Evolutionary conservation across 768 basidiomycete species (phyloP).

Genomic region (Rhizopogon roseolus): DNA sequence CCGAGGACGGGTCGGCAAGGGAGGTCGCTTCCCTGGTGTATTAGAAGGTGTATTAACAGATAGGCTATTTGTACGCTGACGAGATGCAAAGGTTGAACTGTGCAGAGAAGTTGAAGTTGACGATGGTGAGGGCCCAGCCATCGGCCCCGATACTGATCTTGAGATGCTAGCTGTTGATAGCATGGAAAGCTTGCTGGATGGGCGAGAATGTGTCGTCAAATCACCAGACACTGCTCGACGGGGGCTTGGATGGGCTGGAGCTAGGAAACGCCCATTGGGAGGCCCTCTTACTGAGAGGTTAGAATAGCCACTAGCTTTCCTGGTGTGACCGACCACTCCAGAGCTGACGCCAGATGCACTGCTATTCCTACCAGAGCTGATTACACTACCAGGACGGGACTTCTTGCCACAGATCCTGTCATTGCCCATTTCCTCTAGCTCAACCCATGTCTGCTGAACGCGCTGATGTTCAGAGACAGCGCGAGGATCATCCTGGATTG

Average conservation of each 20-base stretch:
- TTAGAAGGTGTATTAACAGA: conserved; percentile 38
- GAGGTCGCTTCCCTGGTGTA: conserved; percentile 26
- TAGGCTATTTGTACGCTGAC: conserved; percentile 73
- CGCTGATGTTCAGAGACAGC: conserved; percentile 56
- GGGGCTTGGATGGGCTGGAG: conserved; percentile 39
- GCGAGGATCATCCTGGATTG: conserved; percentile 54
- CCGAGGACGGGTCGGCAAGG: conserved; percentile 32
- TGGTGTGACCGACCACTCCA: conserved; percentile 8
- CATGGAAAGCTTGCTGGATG: conserved; percentile 55
- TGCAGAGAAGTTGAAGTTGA: conserved; percentile 36
- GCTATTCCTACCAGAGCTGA: conserved; percentile 62
- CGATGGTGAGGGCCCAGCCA: conserved; percentile 31
- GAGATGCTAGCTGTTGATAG: conserved; percentile 37
- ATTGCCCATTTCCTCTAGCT: conserved; percentile 76
- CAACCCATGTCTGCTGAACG: conserved; percentile 75
- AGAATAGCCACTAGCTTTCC: conserved; percentile 25
- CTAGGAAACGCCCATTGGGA: conserved; percentile 37
- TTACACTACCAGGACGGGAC: conserved; percentile 61
- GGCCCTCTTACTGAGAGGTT: conserved; percentile 25
- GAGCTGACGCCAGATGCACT: conserved; percentile 37
- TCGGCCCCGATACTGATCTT: conserved; percentile 71
- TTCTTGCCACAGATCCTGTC: conserved; percentile 59
- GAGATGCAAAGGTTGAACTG: conserved; percentile 74
- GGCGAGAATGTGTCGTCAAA: conserved; percentile 39
- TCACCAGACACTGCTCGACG: conserved; percentile 49